phyloP scores from a whole-genome alignment of 2,329 filamentous ascomycete species.

The Fusarium incarnatum region DNA sequence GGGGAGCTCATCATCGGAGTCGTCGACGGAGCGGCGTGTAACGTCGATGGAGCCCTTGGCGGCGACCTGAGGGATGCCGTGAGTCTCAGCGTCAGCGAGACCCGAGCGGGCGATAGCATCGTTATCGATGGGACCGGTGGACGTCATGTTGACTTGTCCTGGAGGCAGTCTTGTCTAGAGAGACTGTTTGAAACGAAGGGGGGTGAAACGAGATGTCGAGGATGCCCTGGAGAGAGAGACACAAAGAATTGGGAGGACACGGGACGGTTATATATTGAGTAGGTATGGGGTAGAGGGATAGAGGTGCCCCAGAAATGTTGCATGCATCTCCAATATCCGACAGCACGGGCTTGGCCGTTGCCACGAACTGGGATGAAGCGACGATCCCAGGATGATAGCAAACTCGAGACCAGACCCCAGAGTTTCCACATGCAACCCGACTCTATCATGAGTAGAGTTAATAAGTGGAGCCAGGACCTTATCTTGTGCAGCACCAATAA shows the following conservation, averaged over 20 bases:
- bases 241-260: not conserved
- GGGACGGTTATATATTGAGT: constrained; percentile 30
- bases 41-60: constrained; percentile 49
- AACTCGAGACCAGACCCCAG: constrained; percentile 16
- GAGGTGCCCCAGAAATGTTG: not conserved
- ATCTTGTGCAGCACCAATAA: constrained; percentile 5
- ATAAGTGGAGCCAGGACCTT: constrained; percentile 26
- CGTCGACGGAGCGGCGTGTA: constrained; percentile 48
- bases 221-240: constrained; percentile 6
- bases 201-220: constrained; percentile 15
- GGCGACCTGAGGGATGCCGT: constrained; percentile 43
- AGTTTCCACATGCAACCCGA: constrained; percentile 4
- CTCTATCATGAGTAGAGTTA: constrained; percentile 22
- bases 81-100: constrained; percentile 49
- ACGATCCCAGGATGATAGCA: constrained; percentile 24
- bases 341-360: constrained; percentile 29
- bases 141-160: constrained; percentile 49
- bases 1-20: constrained; percentile 53
- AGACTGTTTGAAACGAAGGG: not conserved
- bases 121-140: constrained; percentile 51
- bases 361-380: constrained; percentile 11
- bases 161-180: not conserved
- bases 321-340: constrained; percentile 22
- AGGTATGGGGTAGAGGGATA: constrained; percentile 4
- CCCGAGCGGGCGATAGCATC: constrained; percentile 53